Evolutionary conservation across 2,329 filamentous ascomycete species (phyloP), one percentile per base, ranked within the genome.

Genomic region (Fusarium pininemorale): DNA sequence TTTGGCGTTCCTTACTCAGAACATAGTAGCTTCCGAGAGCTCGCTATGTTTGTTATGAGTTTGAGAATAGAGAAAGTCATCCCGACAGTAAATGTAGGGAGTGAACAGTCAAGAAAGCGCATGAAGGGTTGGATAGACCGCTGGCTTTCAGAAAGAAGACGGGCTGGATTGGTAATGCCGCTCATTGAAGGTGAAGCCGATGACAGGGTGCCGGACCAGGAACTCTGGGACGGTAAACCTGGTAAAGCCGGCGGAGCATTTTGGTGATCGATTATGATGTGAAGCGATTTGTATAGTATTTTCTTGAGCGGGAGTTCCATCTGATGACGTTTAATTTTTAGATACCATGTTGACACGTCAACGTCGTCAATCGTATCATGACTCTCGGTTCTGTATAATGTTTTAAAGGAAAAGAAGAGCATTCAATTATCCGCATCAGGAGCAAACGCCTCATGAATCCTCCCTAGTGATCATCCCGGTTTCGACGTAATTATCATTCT

Each of bases 1-100:
- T 98, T 97, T 76, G 95, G 94, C 2, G 96, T 98, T 5, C 96
- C 96, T 5, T 99, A 99, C 81, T 95, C 92, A 58, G 96, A 99
- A 84, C 96, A 99, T 81, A 96, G 93, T 81, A 97, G 94, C 70
- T 99, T 99, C 80, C 88, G 96, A 45, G 96, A 99, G 85, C 83
- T 99, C 80, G 96, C 94, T 1, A 92, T 98, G 89, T 99, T 99
- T 80, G 90, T 96, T 75, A 96, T 96, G 87, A 90, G 92, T 26
- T 81, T 99, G 81, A 86, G 93, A 64, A 97, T 99, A 74, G 95
- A 96, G 73, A 94, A 92, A 82, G 90, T 99, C 12, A 92, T 99
- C 22, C 96, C 96, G 0, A 99, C 96, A 1, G 96, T 99, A 7
- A 98, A 99, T 65, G 88, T 92, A 2, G 90, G 90, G 4, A 91